Base-by-base conservation (phyloP, 495 filamentous ascomycete species). In the Echria macrotheca region DNA sequence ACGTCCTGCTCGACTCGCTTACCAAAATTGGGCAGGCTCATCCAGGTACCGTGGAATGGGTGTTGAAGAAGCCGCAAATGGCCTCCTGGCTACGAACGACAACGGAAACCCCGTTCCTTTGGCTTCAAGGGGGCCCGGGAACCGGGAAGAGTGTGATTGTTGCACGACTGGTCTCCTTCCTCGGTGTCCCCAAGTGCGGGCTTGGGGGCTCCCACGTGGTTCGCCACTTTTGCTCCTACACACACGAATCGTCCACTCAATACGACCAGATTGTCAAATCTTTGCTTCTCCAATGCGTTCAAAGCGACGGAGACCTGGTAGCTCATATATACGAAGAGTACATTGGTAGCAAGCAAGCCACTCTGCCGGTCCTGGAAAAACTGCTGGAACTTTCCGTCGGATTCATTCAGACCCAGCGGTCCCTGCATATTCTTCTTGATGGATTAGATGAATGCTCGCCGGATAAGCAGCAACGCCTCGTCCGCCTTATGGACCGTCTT, bases 231-330 rank as follows among this genome's bases (percentile, higher is more conserved):
- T 69, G 62, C 47, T 52, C 56, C 9, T 64, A 59, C 26, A 51
- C 54, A 5, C 49, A 66, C n/a, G 36, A n/a, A 0, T 55, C 62
- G 1, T 67, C 66, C 8, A 62, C 49, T 1, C 18, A 48, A 10
- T 64, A 69, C 32, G 57, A 64, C 0, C 49, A 53, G n/a, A 62
- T 67, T 14, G 32, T 69, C 0, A 44, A 43, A 23, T 67, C 66
- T 2, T 6, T 67, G 0, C 54, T 69, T 8, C 31, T 62, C 10
- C 64, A 67, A 37, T 41, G 61, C 3, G 15, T 65, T 10, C 59
- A 46, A 12, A 15, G 25, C 2, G 43, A 57, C 39, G 31, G 12
- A 5, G 58, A 67, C 18, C 42, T 67, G 8, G 24, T 60, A 8
- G 62, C 61, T 6, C 51, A 64, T 26, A 37, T 65, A 15, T 56